Conservation (phyloP, 768 basidiomycete species). For the Udeniomyces megalosporus region DNA sequence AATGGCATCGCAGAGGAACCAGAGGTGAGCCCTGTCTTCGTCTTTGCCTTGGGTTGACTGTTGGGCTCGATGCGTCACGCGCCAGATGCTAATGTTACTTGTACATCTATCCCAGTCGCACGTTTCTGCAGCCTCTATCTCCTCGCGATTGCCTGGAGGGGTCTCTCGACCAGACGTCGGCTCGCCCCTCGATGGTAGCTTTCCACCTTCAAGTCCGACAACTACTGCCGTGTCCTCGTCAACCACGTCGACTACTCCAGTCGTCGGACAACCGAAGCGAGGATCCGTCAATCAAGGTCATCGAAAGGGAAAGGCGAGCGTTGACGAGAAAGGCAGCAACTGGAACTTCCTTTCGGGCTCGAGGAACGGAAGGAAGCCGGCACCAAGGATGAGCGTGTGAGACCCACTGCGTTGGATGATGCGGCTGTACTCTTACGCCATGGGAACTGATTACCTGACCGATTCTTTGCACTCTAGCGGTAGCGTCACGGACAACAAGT, state of each 20-base stretch:
- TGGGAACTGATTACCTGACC: too few species aligned
- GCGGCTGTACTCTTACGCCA: too few species aligned
- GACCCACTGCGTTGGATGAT: background rate
- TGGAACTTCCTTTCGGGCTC: conserved; percentile 20
- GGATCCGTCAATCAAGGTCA: conserved; percentile 23
- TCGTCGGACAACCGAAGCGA: background rate
- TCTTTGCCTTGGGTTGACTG: too few species aligned
- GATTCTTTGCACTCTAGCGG: background rate
- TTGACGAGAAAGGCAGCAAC: conserved; percentile 40
- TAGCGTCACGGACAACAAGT: background rate
- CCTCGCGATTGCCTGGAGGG: too few species aligned
- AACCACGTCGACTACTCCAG: background rate
- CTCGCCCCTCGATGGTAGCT: background rate
- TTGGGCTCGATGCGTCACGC: too few species aligned
- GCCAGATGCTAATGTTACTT: too few species aligned
- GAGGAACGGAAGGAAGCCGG: conserved; percentile 10
- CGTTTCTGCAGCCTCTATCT: too few species aligned
- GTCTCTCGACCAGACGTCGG: conserved; percentile 11
- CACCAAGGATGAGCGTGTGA: conserved; percentile 9
- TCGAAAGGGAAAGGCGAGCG: conserved; percentile 25
- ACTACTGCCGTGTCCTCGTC: background rate
- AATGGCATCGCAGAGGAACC: too few species aligned
- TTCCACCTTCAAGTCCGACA: conserved; percentile 8
- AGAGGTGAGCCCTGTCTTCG: too few species aligned
- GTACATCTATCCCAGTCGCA: too few species aligned